These are phyloP conservation scores for Aspergillus sp. DNA, from an alignment of 2,329 filamentous ascomycete species.

Conservation along the genomic window DNA sequence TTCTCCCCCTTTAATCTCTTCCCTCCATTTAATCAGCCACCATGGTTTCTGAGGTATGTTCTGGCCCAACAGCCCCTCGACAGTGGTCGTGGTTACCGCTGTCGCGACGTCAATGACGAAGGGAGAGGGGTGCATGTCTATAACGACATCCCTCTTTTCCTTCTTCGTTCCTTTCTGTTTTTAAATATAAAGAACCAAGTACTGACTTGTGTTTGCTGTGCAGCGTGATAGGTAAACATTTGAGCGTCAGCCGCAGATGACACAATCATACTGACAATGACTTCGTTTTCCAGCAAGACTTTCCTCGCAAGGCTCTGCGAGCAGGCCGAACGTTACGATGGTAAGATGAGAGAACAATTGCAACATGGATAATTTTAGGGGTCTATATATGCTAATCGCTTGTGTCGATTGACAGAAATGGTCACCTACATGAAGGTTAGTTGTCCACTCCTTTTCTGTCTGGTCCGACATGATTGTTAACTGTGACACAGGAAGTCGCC, in stretches of 20 bases:
- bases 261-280: conserved; percentile 29
- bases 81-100: conserved; percentile 22
- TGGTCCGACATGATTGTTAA: conserved; percentile 16
- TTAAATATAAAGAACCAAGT: conserved; percentile 14
- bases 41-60: conserved; percentile 57
- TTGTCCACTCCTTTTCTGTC: conserved; percentile 15
- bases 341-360: conserved; percentile 37
- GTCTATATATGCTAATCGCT: conserved; percentile 19
- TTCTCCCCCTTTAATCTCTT: conserved; percentile 9
- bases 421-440: conserved; percentile 95
- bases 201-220: conserved; percentile 26
- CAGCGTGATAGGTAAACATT: conserved; percentile 63
- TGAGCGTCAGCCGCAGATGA: conserved; percentile 16
- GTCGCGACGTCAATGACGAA: conserved; percentile 9
- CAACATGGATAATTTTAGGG: background rate
- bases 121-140: conserved; percentile 1
- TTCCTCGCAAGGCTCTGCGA: conserved; percentile 99
- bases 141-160: conserved; percentile 16
- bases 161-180: background rate
- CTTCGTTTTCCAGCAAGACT: conserved; percentile 68
- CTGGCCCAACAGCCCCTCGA: conserved; percentile 26
- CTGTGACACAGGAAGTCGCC: conserved; percentile 69
- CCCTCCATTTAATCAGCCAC: conserved; percentile 47
- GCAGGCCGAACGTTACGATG: conserved; percentile 99
- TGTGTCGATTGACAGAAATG: conserved; percentile 60